Evolutionary conservation across 352 stramenopile species (phyloP), one percentile per base, ranked within the genome.

Genomic region (Pythium rhizo-oryzae): DNA sequence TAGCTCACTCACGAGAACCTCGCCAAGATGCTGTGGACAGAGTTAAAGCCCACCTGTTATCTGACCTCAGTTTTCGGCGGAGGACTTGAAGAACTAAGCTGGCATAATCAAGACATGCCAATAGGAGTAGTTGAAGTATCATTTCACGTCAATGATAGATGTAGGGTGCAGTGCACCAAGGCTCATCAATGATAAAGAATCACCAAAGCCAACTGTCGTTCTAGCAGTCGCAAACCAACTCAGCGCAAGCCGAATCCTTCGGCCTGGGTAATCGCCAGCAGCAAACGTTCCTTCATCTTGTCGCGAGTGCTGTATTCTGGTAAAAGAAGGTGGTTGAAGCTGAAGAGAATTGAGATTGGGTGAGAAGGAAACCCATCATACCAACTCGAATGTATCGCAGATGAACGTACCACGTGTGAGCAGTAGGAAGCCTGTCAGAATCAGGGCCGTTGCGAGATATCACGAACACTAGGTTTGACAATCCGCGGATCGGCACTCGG

Each of bases 251-350:
- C 89, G 61, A 97, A 97, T 21, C 89, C 89, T 73, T 96, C 87
- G 6, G 81, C 73, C 50, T 97, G 82, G 28, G 79, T 89, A 60
- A 97, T 96, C n/a, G 89, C 88, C 33, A 93, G 59, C 28, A 91
- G 60, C 39, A 97, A 70, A 39, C 86, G 83, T 50, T 90, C 81
- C 65, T 89, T 89, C 37, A 97, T 76, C 66, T 97, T 96, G 39
- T 94, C 81, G 15, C 67, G 76, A 25, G 70, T 78, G 43, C 70
- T 80, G 75, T 97, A 97, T 37, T 94, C 85, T 1, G 91, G 91
- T 15, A 97, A 72, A 28, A 97, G 70, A 51, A 97, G 74, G 59
- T 96, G 88, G 52, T 97, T 97, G 72, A 97, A 97, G 69, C 85
- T 93, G 11, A 2, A 2, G 3, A 33, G 28, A 33, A 33, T 33